Percentiles rank a stretch among this genome's conserved stretches.
Evolutionary conservation across 2,329 filamentous ascomycete genomes (phyloP).

Genomic region (Trichoderma aggressivum): DNA sequence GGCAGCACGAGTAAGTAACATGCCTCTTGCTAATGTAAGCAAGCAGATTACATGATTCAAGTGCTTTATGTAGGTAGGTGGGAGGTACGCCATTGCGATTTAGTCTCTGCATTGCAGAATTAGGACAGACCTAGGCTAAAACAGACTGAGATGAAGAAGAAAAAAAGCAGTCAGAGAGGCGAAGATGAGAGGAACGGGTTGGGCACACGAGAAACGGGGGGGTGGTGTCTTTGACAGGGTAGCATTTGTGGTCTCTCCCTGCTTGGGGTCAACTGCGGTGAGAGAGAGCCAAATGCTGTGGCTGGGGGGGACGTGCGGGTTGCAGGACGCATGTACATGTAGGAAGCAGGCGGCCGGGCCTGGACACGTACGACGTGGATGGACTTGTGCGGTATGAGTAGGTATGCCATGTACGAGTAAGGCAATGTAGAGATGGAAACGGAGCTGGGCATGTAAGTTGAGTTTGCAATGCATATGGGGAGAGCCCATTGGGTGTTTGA

Average conservation of each 20-base stretch:
- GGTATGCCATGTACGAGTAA: neutral
- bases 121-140: neutral
- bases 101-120: neutral
- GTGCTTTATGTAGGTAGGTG: neutral
- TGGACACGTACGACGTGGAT: slow-evolving; percentile 6
- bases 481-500: neutral
- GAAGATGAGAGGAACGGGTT: neutral
- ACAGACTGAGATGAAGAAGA: neutral
- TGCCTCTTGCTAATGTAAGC: neutral
- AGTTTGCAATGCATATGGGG: slow-evolving; percentile 5
- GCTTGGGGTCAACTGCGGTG: slow-evolving; percentile 10
- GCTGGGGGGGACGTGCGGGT: neutral
- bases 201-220: neutral
- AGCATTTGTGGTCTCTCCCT: neutral
- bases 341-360: neutral
- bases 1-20: neutral
- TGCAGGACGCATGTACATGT: slow-evolving; percentile 14
- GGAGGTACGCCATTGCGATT: neutral
- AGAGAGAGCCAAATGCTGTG: neutral
- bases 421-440: neutral
- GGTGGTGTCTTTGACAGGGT: neutral
- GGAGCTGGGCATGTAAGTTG: slow-evolving; percentile 1
- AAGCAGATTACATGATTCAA: neutral
- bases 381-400: neutral
- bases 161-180: neutral